phyloP scores from a whole-genome alignment of 352 stramenopile species.

The Pythium utonaiense region DNA sequence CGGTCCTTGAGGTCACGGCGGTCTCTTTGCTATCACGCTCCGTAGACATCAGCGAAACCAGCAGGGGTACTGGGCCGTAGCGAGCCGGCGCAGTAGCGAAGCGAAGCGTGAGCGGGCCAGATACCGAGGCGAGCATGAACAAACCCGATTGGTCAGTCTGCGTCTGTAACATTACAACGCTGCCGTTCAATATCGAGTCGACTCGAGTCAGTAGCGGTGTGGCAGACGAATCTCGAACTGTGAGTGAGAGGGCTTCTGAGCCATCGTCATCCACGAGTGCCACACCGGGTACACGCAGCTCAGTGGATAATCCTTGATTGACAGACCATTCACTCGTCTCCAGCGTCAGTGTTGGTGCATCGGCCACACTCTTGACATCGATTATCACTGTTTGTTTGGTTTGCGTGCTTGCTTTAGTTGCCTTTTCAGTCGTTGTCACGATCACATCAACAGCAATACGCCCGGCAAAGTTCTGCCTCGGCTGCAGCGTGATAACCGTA shows the following conservation, averaged over 20 bases:
- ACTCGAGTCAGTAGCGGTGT: conserved; percentile 5
- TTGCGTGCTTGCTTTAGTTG: conserved; percentile 23
- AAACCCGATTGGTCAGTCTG: conserved; percentile 1
- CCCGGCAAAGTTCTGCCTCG: conserved; percentile 35
- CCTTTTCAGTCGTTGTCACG: conserved; percentile 27
- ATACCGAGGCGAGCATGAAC: conserved; percentile 28
- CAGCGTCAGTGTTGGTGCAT: conserved; percentile 30
- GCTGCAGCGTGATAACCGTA: conserved; percentile 28
- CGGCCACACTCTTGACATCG: conserved; percentile 29
- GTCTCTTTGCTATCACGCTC: conserved; percentile 27
- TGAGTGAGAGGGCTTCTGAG: conserved; percentile 37
- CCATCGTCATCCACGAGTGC: conserved; percentile 35
- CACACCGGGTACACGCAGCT: conserved; percentile 30
- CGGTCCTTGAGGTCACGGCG: conserved; percentile 13
- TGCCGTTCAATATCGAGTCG: neutral
- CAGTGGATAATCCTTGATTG: conserved; percentile 32
- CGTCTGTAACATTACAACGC: conserved; percentile 26
- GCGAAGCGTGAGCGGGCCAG: conserved; percentile 24
- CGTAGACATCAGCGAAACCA: conserved; percentile 32
- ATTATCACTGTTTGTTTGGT: conserved; percentile 27
- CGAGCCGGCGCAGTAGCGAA: conserved; percentile 26
- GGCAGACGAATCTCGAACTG: conserved; percentile 18
- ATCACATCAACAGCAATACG: conserved; percentile 30
- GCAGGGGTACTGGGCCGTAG: conserved; percentile 34
- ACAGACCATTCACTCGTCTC: conserved; percentile 20